Evolutionary conservation across 805 yeast genomes (phyloP).

Genomic region (Gaillardinia entomophila): DNA sequence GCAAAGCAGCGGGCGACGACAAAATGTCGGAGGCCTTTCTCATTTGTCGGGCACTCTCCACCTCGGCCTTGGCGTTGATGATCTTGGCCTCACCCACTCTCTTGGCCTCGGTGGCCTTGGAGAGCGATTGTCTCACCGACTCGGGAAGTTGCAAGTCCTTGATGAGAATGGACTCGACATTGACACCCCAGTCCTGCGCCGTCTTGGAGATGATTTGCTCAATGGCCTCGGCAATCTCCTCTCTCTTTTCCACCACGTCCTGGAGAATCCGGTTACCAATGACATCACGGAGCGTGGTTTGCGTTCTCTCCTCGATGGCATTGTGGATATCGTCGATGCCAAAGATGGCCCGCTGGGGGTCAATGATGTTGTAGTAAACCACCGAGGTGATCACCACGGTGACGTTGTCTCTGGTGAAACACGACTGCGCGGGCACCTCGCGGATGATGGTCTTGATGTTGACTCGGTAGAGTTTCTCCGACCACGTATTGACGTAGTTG

Average conservation of each 20-base stretch:
- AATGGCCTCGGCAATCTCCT: conserved; percentile 62
- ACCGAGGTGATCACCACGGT: conserved; percentile 59
- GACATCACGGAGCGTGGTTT: conserved; percentile 68
- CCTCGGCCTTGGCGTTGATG: conserved; percentile 70
- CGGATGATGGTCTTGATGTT: conserved; percentile 53
- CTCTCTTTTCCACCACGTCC: conserved; percentile 69
- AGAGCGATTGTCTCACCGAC: conserved; percentile 53
- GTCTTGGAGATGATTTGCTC: conserved; percentile 56
- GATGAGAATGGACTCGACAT: conserved; percentile 60
- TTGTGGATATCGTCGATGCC: conserved; percentile 48
- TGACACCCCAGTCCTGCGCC: conserved; percentile 67
- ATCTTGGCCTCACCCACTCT: conserved; percentile 74
- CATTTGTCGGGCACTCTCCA: conserved; percentile 70
- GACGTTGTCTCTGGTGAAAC: conserved; percentile 70
- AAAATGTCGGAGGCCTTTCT: conserved; percentile 73
- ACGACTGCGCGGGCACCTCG: conserved; percentile 62
- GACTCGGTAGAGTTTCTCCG: conserved; percentile 48
- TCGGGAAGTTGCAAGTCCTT: conserved; percentile 56
- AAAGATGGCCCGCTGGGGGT: conserved; percentile 62
- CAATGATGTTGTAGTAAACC: conserved; percentile 58
- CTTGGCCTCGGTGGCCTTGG: conserved; percentile 72
- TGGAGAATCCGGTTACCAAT: conserved; percentile 61
- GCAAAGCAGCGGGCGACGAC: conserved; percentile 73
- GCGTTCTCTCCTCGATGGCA: conserved; percentile 63
- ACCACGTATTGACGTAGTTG: conserved; percentile 57